Conservation (phyloP, 257 asterid genomes). For the Solanum virginianum region DNA sequence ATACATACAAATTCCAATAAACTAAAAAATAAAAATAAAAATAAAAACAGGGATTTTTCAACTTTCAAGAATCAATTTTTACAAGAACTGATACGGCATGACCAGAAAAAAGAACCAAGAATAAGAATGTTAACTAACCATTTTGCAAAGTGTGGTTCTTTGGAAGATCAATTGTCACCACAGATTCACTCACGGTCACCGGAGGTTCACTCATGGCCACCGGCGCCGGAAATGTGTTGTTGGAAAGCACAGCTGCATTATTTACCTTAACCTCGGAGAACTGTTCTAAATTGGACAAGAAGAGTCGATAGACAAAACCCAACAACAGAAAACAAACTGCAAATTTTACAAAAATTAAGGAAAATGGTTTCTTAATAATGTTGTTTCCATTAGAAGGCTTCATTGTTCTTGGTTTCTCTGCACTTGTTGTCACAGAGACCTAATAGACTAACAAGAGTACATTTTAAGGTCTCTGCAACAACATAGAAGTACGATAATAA, state of each 20-base stretch:
- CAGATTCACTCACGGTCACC: constrained; percentile 2
- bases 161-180: constrained; percentile 1
- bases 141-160: constrained; percentile 3
- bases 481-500: not conserved
- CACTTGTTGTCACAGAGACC: not conserved
- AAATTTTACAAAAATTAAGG: constrained; percentile 29
- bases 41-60: not conserved
- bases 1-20: not conserved
- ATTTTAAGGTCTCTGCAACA: not conserved
- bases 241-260: constrained; percentile 2
- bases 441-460: not conserved
- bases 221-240: constrained; percentile 8
- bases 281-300: constrained; percentile 34
- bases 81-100: not conserved
- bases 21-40: not conserved
- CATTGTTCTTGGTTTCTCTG: constrained; percentile 20
- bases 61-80: not conserved
- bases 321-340: constrained; percentile 39
- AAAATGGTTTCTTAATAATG: constrained; percentile 14
- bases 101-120: not conserved
- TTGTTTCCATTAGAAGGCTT: constrained; percentile 15
- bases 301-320: constrained; percentile 43
- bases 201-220: not conserved
- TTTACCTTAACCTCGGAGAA: constrained; percentile 19
- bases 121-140: constrained; percentile 13